Conservation (phyloP, 371 early-diverging fungal genomes). For the Thermomucor indicae-seudaticae region DNA sequence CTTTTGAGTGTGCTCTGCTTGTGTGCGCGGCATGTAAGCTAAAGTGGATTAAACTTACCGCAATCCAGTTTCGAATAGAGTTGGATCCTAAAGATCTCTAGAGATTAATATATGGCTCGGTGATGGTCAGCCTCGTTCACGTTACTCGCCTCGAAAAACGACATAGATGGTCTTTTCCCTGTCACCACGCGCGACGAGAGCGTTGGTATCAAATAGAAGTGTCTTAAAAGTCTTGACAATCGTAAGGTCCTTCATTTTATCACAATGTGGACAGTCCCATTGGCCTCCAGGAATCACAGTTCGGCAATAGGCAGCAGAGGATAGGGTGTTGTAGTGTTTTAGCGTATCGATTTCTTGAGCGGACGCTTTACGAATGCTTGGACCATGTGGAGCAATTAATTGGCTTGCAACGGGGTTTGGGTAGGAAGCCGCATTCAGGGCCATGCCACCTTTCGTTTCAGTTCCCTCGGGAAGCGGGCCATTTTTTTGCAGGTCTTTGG, state of each 20-base stretch:
- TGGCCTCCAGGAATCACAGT: constrained; percentile 11
- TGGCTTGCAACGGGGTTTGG: not conserved
- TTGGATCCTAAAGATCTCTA: constrained; percentile 8
- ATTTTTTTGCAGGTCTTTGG: constrained; percentile 2
- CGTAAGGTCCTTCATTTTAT: constrained; percentile 1
- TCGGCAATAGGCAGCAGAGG: constrained; percentile 11
- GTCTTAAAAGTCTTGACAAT: constrained; percentile 17
- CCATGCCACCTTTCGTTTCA: constrained; percentile 6
- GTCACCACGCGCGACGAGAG: constrained; percentile 15
- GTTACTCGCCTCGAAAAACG: too few species aligned
- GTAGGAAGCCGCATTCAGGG: constrained; percentile 6
- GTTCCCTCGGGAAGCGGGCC: constrained; percentile 8
- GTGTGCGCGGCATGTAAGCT: not conserved
- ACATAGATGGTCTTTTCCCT: constrained; percentile 12
- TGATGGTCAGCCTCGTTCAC: too few species aligned
- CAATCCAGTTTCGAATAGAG: constrained; percentile 17
- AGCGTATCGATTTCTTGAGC: not conserved
- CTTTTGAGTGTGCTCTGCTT: too few species aligned
- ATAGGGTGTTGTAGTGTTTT: constrained; percentile 4
- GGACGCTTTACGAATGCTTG: constrained; percentile 3
- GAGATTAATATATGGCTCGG: not conserved
- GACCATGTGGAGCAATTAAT: too few species aligned
- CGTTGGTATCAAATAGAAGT: constrained; percentile 9
- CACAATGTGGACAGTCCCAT: constrained; percentile 14
- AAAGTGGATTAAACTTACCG: constrained; percentile 6